A percentile compares a stretch with the other conserved stretches of the same genome.
Evolutionary conservation across 805 yeast genomes (phyloP).

Genomic region (Candida boleticola): DNA sequence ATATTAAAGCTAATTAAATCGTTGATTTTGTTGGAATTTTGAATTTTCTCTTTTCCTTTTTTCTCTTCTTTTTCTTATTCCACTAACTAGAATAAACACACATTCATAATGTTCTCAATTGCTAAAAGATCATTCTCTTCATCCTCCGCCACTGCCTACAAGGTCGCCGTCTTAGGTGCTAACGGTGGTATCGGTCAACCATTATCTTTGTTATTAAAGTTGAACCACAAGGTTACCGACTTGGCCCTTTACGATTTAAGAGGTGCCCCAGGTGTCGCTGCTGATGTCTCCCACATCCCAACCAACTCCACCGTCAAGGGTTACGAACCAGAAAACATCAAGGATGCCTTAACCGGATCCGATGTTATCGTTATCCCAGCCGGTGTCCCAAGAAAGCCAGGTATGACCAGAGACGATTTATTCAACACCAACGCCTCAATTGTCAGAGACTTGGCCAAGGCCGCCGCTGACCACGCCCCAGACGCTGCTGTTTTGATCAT

Average conservation of each 20-base stretch:
- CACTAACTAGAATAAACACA: not conserved
- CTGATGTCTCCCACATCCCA: conserved; percentile 92
- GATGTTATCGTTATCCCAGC: conserved; percentile 93
- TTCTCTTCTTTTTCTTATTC: not conserved
- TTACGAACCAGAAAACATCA: conserved; percentile 76
- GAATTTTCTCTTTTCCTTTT: not conserved
- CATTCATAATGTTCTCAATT: conserved; percentile 55
- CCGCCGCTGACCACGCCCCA: conserved; percentile 79
- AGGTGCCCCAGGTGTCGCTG: conserved; percentile 96
- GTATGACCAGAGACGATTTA: conserved; percentile 97
- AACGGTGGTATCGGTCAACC: conserved; percentile 91
- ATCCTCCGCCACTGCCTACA: conserved; percentile 62
- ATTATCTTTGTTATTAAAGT: conserved; percentile 62
- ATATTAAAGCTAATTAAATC: too few species aligned
- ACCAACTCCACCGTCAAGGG: conserved; percentile 88
- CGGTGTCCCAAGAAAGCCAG: conserved; percentile 98
- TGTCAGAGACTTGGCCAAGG: conserved; percentile 88
- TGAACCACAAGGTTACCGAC: conserved; percentile 84
- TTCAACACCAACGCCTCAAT: conserved; percentile 96
- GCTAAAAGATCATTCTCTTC: conserved; percentile 68
- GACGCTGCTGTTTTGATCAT: conserved; percentile 79
- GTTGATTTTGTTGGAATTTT: too few species aligned
- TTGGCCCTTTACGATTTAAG: conserved; percentile 84
- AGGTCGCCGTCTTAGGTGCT: conserved; percentile 77
- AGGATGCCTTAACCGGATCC: conserved; percentile 69